phyloP scores from a whole-genome alignment of 2,329 filamentous ascomycete genomes.

The Fusarium zealandicum region DNA sequence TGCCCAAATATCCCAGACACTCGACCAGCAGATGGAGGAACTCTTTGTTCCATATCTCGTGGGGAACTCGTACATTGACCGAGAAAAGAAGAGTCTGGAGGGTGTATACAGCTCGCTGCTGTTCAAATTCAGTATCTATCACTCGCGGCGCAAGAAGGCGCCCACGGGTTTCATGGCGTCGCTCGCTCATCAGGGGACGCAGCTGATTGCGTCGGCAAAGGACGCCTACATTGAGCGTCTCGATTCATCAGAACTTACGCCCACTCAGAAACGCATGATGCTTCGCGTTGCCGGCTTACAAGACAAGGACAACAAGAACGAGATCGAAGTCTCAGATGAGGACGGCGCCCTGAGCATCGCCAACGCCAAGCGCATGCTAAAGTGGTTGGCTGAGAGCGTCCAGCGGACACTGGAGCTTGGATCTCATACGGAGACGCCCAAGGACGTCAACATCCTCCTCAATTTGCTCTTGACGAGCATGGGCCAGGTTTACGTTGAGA shows the following conservation, averaged over 20 bases:
- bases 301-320: conserved; percentile 77
- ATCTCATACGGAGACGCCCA: conserved; percentile 85
- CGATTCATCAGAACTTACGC: conserved; percentile 86
- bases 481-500: conserved; percentile 81
- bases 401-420: conserved; percentile 91
- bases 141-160: conserved; percentile 85
- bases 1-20: conserved; percentile 79
- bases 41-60: conserved; percentile 76
- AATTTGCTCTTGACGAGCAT: conserved; percentile 85
- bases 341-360: conserved; percentile 83
- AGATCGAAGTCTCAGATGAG: conserved; percentile 89
- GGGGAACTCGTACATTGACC: conserved; percentile 73
- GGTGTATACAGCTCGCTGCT: conserved; percentile 89
- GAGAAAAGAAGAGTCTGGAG: conserved; percentile 73
- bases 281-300: conserved; percentile 87
- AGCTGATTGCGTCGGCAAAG: conserved; percentile 85
- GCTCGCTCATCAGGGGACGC: conserved; percentile 86
- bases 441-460: conserved; percentile 87
- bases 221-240: conserved; percentile 90
- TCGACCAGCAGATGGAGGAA: conserved; percentile 79
- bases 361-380: conserved; percentile 98
- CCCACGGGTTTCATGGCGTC: conserved; percentile 93
- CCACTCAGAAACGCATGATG: conserved; percentile 89
- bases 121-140: conserved; percentile 97
- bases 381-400: conserved; percentile 95